These are phyloP conservation scores for Suillus brevipes DNA, from an alignment of 768 basidiomycete genomes.

Conservation along the genomic window DNA sequence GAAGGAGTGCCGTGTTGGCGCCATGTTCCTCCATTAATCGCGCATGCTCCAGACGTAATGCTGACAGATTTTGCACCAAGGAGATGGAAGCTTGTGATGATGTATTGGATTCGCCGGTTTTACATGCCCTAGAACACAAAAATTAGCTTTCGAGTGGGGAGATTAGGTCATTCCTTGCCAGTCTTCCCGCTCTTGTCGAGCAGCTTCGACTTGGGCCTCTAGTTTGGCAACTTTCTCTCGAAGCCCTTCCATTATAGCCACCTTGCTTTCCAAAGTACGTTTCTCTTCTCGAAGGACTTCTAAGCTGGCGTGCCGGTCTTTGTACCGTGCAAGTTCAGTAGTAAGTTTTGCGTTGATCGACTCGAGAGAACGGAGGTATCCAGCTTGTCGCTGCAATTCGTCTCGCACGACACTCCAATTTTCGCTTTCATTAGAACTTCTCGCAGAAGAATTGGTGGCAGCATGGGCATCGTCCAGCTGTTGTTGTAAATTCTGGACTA, in stretches of 20 bases:
- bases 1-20: slow-evolving; percentile 51
- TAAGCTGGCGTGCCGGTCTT: slow-evolving; percentile 56
- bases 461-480: slow-evolving; percentile 47
- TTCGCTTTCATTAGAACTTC: slow-evolving; percentile 44
- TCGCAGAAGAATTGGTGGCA: slow-evolving; percentile 31
- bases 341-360: slow-evolving; percentile 54
- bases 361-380: slow-evolving; percentile 62
- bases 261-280: slow-evolving; percentile 55
- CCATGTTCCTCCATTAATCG: slow-evolving; percentile 69
- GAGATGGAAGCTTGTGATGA: slow-evolving; percentile 52
- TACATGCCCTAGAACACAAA: slow-evolving; percentile 37
- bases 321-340: slow-evolving; percentile 52
- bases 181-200: slow-evolving; percentile 53
- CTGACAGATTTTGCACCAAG: slow-evolving; percentile 56
- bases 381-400: slow-evolving; percentile 66
- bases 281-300: slow-evolving; percentile 80
- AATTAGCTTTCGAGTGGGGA: slow-evolving; percentile 6
- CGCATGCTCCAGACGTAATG: slow-evolving; percentile 62
- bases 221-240: slow-evolving; percentile 54
- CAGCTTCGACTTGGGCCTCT: slow-evolving; percentile 68
- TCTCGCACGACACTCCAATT: slow-evolving; percentile 65
- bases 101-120: slow-evolving; percentile 33
- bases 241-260: slow-evolving; percentile 51
- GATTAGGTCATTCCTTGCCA: slow-evolving; percentile 42
- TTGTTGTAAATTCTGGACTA: slow-evolving; percentile 46